Percentiles rank a stretch among this genome's conserved stretches.
Evolutionary conservation across 2,329 filamentous ascomycete species (phyloP).

Genomic region (Massarina eburnea): DNA sequence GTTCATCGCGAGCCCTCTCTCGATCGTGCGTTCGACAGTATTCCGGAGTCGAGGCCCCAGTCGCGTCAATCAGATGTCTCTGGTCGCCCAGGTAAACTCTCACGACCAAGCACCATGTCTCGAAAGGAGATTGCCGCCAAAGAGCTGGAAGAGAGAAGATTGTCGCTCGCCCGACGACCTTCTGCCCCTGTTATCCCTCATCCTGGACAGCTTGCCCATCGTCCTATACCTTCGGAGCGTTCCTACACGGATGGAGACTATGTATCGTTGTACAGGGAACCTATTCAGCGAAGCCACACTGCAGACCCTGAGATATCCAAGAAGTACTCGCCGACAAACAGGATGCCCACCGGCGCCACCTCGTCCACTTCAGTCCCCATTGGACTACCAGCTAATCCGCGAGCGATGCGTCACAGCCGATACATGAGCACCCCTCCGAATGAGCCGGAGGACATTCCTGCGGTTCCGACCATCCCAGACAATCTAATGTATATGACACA

Average conservation of each 20-base stretch:
- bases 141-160: conserved; percentile 84
- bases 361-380: conserved; percentile 60
- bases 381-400: conserved; percentile 86
- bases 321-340: conserved; percentile 39
- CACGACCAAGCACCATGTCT: conserved; percentile 34
- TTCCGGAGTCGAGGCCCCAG: conserved; percentile 15
- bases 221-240: conserved; percentile 36
- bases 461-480: conserved; percentile 61
- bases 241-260: conserved; percentile 45
- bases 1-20: conserved; percentile 38
- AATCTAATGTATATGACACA: conserved; percentile 28
- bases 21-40: conserved; percentile 24
- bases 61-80: conserved; percentile 34
- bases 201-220: conserved; percentile 57
- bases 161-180: conserved; percentile 74
- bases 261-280: conserved; percentile 40
- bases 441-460: conserved; percentile 53
- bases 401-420: conserved; percentile 81
- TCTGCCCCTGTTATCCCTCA: conserved; percentile 79
- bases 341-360: conserved; percentile 38
- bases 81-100: conserved; percentile 28
- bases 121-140: conserved; percentile 60
- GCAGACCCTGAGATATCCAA: conserved; percentile 59
- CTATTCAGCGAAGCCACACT: conserved; percentile 62
- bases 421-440: conserved; percentile 63